Base-by-base conservation (phyloP, 306 rosid genomes). In the Lathyrus aphaca region DNA sequence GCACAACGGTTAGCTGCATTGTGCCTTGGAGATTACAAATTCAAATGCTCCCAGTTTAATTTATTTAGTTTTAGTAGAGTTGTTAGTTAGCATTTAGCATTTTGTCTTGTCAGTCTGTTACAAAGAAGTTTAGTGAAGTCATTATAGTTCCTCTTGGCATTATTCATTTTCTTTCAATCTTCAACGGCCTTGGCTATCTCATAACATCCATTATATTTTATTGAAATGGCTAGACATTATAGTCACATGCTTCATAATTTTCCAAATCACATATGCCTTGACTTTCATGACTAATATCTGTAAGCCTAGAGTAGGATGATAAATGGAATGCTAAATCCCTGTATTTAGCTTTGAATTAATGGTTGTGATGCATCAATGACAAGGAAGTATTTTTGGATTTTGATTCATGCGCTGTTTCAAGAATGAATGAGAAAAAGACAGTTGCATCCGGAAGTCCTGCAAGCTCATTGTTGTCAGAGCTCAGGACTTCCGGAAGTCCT, bases 371-470 rank as follows among this genome's bases (percentile, higher is more conserved):
- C 68, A 48, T 77, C 13, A 66, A 68, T 69, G 66, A 29, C 89
- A 86, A 90, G 80, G 87, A 88, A 80, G 81, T 82, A 40, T 88
- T 84, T 76, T 68, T 69, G 80, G 92, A 86, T 75, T 91, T 88
- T 61, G 89, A 91, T 74, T 92, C 97, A 44, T 57, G 14, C 59
- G 81, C 74, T 14, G 81, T 88, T 66, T 84, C 95, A 25, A 83
- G 65, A 64, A 68, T 85, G 76, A 88, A 79, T 68, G 95, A 86
- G 88, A 91, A 85, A 71, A 88, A 80, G 74, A 57, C 81, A 66
- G 54, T 14, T 54, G 72, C 86, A 43, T 83, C 87, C 0, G 91
- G 88, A 74, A 81, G 84, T 72, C 77, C 86, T 27, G 88, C 89
- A 64, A 81, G 73, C 65, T 69, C 88, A 59, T 80, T 90, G 77